Evolutionary conservation across 2,329 filamentous ascomycete genomes (phyloP).

Genomic region (Peltaster fructicola): DNA sequence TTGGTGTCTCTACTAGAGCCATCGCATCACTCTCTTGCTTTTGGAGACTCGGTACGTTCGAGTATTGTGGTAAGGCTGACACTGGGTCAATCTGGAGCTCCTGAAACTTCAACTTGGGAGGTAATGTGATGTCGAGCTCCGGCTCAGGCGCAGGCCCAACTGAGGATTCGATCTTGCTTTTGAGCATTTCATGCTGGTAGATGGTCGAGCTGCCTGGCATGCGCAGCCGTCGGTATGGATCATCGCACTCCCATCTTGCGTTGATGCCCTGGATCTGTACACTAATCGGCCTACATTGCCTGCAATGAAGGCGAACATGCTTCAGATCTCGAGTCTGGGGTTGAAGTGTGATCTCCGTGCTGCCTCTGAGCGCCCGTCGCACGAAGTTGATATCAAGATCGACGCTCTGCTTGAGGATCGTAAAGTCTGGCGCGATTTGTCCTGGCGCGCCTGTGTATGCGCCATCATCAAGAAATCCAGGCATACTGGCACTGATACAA

Average conservation of each 20-base stretch:
- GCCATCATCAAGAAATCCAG: no score
- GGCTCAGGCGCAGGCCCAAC: slow-evolving; percentile 34
- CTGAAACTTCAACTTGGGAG: slow-evolving; percentile 42
- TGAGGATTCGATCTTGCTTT: slow-evolving; percentile 46
- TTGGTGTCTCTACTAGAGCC: slow-evolving; percentile 16
- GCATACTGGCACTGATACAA: no score
- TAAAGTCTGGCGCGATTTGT: slow-evolving; percentile 31
- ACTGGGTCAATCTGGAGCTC: slow-evolving; percentile 34
- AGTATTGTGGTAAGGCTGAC: slow-evolving; percentile 19
- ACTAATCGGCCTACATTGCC: slow-evolving; percentile 40
- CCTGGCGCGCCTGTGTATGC: no score
- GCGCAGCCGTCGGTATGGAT: slow-evolving; percentile 50
- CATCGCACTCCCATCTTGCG: slow-evolving; percentile 26
- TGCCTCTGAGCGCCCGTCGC: slow-evolving; percentile 55
- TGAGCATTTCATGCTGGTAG: slow-evolving; percentile 61
- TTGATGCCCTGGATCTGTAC: slow-evolving; percentile 30
- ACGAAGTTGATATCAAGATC: slow-evolving; percentile 79
- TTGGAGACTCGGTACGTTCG: slow-evolving; percentile 22
- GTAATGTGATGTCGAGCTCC: slow-evolving; percentile 41
- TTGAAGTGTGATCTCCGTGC: slow-evolving; percentile 64
- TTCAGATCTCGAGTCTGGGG: slow-evolving; percentile 39
- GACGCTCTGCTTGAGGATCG: slow-evolving; percentile 68
- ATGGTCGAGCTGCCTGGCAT: slow-evolving; percentile 45
- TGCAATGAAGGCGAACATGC: slow-evolving; percentile 41
- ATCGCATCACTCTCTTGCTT: slow-evolving; percentile 17